Evolutionary conservation across 148 eudicot species (phyloP).

Genomic region (Salicornia ramosissima): DNA sequence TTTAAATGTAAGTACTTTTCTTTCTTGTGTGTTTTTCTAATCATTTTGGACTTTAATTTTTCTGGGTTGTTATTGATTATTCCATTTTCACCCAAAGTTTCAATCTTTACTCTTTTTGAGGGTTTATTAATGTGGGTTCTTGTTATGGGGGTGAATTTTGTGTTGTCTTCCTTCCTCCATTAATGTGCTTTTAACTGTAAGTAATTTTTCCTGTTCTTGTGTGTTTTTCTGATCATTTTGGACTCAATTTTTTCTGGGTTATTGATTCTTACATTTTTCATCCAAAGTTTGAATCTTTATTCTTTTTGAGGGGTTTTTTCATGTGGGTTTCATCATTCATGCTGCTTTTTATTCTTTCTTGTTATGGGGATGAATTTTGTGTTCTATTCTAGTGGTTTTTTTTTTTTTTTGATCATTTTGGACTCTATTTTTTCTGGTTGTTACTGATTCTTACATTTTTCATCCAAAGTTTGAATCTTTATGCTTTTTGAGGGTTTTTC

Average conservation of each 20-base stretch:
- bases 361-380: too few species aligned
- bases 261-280: conserved; percentile 5
- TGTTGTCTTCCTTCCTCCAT: conserved; percentile 24
- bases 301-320: background rate
- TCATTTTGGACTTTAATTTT: background rate
- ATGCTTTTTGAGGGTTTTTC: background rate
- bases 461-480: conserved; percentile 9
- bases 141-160: too few species aligned
- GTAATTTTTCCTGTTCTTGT: conserved; percentile 1
- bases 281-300: conserved; percentile 6
- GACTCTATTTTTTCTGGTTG: conserved; percentile 10
- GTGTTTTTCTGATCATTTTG: background rate
- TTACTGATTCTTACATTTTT: conserved; percentile 7
- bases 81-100: too few species aligned
- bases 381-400: background rate
- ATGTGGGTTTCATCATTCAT: conserved; percentile 8
- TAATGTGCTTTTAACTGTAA: conserved; percentile 27
- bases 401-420: background rate
- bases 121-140: too few species aligned
- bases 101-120: too few species aligned
- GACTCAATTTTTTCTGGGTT: conserved; percentile 13
- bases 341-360: background rate
- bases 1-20: conserved; percentile 22
- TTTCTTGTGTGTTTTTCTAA: background rate
- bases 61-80: conserved; percentile 16